A percentile compares a stretch with the other conserved stretches of the same genome.
These are phyloP conservation scores for Funneliformis mosseae DNA, from an alignment of 192 early-diverging fungal species.

Conservation along the genomic window DNA sequence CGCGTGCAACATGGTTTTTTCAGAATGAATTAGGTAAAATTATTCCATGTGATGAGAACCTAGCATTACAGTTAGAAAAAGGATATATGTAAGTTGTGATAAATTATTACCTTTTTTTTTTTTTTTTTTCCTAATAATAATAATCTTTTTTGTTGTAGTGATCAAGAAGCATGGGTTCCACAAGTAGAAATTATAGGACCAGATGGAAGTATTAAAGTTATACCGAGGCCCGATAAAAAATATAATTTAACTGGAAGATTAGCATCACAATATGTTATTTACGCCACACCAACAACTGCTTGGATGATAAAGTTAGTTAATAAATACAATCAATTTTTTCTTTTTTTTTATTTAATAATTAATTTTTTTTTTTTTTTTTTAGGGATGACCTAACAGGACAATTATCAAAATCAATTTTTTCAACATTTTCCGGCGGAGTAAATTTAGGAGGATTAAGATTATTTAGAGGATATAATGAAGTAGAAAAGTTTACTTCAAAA, in stretches of 20 bases:
- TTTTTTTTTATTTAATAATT: background rate
- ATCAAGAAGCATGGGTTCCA: constrained; percentile 61
- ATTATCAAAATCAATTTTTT: constrained; percentile 65
- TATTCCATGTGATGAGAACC: constrained; percentile 80
- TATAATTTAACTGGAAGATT: constrained; percentile 81
- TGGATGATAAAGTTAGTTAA: constrained; percentile 46
- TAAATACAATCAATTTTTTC: background rate
- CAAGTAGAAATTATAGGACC: constrained; percentile 29
- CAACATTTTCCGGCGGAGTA: constrained; percentile 53
- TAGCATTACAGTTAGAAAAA: constrained; percentile 77
- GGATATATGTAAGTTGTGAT: constrained; percentile 61
- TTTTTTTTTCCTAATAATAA: background rate
- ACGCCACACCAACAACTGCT: constrained; percentile 62
- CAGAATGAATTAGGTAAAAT: constrained; percentile 63
- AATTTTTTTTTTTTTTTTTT: constrained; percentile 18
- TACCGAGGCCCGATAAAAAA: constrained; percentile 46
- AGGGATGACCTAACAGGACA: constrained; percentile 65
- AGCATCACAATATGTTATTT: constrained; percentile 74
- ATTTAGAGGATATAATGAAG: constrained; percentile 74
- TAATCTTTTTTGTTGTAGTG: constrained; percentile 31
- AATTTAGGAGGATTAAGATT: constrained; percentile 72
- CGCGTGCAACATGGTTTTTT: constrained; percentile 86
- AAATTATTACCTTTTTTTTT: background rate
- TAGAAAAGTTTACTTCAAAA: constrained; percentile 56
- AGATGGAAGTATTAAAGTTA: constrained; percentile 36